Percentiles rank a stretch among this genome's conserved stretches.
phyloP scores from a whole-genome alignment of 139 green algal genomes.

The Ulvella scutata region DNA sequence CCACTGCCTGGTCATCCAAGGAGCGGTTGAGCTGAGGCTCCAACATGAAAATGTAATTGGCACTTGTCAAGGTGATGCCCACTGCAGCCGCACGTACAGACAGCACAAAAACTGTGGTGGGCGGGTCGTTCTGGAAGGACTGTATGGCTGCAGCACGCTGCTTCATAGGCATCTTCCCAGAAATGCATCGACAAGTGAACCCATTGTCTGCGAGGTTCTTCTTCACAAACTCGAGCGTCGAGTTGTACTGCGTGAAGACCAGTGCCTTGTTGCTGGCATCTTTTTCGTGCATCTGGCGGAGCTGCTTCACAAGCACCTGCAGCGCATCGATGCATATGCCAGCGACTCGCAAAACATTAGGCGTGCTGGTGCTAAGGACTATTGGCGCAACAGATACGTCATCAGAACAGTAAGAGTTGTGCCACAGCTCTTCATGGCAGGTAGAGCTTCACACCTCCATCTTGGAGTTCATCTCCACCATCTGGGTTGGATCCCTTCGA shows the following conservation, averaged over 20 bases:
- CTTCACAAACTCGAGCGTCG: conserved; percentile 41
- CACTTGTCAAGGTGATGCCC: conserved; percentile 58
- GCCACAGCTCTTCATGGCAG: no score
- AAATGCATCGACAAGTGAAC: conserved; percentile 37
- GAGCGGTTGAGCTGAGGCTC: conserved; percentile 68
- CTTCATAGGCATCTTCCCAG: conserved; percentile 41
- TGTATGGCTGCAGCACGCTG: conserved; percentile 40
- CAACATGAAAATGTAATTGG: conserved; percentile 46
- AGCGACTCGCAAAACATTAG: no score
- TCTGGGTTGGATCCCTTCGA: no score
- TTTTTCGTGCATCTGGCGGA: conserved; percentile 34
- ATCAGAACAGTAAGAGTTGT: no score
- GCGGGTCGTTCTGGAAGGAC: conserved; percentile 53
- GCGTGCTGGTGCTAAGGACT: no score
- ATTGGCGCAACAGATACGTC: no score
- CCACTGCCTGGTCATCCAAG: conserved; percentile 62
- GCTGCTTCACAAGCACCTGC: conserved; percentile 30
- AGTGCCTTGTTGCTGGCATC: conserved; percentile 49
- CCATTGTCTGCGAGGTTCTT: conserved; percentile 22
- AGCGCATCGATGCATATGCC: no score
- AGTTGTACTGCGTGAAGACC: conserved; percentile 50
- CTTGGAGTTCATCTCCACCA: no score
- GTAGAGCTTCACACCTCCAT: no score
- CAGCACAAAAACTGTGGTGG: conserved; percentile 21
- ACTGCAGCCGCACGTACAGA: conserved; percentile 8